Evolutionary conservation across 2,329 filamentous ascomycete species (phyloP), one percentile per base, ranked within the genome.

Genomic region (Claviceps humidiphila): DNA sequence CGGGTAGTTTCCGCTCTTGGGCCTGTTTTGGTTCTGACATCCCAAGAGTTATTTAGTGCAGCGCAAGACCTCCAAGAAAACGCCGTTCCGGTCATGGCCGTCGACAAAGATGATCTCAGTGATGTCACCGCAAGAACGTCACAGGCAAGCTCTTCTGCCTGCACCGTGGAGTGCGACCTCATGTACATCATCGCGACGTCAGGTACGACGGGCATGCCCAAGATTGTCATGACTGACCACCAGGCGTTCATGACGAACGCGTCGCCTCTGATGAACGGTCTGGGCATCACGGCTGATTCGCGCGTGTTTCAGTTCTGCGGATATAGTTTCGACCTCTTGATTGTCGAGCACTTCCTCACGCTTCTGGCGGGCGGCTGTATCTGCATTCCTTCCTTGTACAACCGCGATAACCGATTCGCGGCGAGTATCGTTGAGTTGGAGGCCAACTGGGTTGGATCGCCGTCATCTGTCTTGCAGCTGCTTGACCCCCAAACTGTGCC

Each of bases 291-390:
- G 5, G 44, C 51, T 2, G 41, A 43, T 5, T 48, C 39, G 24
- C 51, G 51, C 3, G 51, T 49, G n/a, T 24, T 52, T 14, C 51
- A 52, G 14, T 52, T 52, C 37, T 48, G 24, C 5, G 39, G 44
- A 1, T 52, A 52, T 17, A 52, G 38, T 30, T 52, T 52, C 22
- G 51, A 52, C n/a, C 37, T 40, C 37, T 39, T 46, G 24, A 46
- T 52, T 13, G 47, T 24, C 8, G 51, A 52, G 45, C 39, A 42
- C 17, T 34, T 52, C 9, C 22, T 52, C 4, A 47, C 47, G 8
- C 20, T 52, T 20, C 44, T 52, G 6, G 24, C 44, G 11, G 51
- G 51, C 9, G 51, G 24, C 14, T 24, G 44, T 24, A 47, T 52
- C 24, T 52, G 51, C 9, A 47, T 52, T 11, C 44, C 51, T 34